phyloP scores from a whole-genome alignment of 306 rosid genomes.

The Fragaria nilgerrensis region DNA sequence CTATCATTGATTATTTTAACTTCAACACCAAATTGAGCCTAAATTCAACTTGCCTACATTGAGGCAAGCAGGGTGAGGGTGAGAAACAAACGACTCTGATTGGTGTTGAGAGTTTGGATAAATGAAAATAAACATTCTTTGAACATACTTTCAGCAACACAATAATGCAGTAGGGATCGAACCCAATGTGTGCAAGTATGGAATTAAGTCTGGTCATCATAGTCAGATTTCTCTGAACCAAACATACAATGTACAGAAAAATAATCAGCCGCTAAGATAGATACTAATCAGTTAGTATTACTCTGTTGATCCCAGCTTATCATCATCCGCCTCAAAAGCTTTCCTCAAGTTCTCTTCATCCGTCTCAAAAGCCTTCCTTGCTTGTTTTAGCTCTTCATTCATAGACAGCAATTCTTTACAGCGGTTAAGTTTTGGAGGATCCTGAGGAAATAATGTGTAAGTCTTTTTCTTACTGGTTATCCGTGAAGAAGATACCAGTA shows the following conservation, averaged over 20 bases:
- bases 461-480: neutral
- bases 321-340: slow-evolving; percentile 67
- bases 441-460: slow-evolving; percentile 42
- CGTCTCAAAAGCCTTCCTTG: slow-evolving; percentile 80
- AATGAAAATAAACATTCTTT: too few relatives aligned
- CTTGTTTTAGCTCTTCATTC: slow-evolving; percentile 94
- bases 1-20: too few relatives aligned
- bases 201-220: neutral
- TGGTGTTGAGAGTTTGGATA: too few relatives aligned
- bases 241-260: neutral
- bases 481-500: neutral
- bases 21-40: too few relatives aligned
- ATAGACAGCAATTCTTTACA: slow-evolving; percentile 77
- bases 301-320: slow-evolving; percentile 29
- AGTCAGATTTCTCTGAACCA: neutral
- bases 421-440: slow-evolving; percentile 73
- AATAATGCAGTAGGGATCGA: neutral
- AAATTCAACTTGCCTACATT: too few relatives aligned
- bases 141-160: neutral
- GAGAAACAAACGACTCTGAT: too few relatives aligned
- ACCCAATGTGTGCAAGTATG: neutral
- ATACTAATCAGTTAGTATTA: neutral
- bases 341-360: slow-evolving; percentile 75
- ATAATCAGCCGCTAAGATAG: neutral
- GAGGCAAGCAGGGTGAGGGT: too few relatives aligned